Base-by-base conservation (phyloP, 345 rosid species). In the Melaleuca alternifolia region DNA sequence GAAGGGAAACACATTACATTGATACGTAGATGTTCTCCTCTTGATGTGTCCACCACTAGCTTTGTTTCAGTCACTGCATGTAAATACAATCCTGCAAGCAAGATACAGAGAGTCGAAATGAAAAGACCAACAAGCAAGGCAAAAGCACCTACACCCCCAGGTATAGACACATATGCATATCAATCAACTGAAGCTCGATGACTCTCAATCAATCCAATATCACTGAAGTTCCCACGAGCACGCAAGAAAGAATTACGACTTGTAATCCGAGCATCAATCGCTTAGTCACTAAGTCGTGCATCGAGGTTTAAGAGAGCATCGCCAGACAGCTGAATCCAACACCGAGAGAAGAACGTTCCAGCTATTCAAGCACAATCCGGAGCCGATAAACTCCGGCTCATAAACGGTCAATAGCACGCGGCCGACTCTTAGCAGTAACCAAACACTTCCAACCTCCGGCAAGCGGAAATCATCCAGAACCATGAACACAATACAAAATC, bases 11-110 rank as follows among this genome's bases (percentile, higher is more conserved):
- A 88, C 57, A 89, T 90, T 97, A 96, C 99, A 85, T 96, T 96
- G 91, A 96, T 95, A 11, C 94, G 96, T 56, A 97, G 88, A 56
- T 93, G 93, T 92, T 96, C 99, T 90, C 99, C 98, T 86, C 99
- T 92, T 18, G 99, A 97, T 57, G 99, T 96, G 88, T 97, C 99
- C n/a, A 97, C 99, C 48, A 94, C 92, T 83, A 97, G 97, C 93
- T 96, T 94, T 41, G 99, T 91, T 93, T 97, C 99, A 6, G 98
- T 96, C 50, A 90, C 98, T 3, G 95, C 93, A 89, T 94, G 95
- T 59, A 97, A 92, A 91, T 95, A 97, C 33, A 97, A 88, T 51
- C 93, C 99, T 97, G 94, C 89, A 89, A 86, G 51, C 89, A n/a
- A n/a, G 75, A 50, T 37, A 85, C 76, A 37, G 54, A 54, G 15